Evolutionary conservation across 345 rosid species (phyloP).

Genomic region (Conringia planisiliqua): DNA sequence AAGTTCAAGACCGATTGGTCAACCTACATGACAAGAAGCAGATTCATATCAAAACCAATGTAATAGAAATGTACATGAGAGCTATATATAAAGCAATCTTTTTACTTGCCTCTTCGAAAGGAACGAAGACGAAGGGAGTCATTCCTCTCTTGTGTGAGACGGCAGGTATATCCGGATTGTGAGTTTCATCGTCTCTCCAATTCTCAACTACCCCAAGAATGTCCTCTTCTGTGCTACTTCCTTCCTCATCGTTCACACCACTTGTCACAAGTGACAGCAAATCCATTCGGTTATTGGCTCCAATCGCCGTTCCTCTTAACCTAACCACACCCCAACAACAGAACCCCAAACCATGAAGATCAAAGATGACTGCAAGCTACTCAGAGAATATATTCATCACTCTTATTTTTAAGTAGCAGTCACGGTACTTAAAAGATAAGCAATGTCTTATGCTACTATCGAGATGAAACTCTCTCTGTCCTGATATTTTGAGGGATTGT

Average conservation of each 20-base stretch:
- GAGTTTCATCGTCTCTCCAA: constrained; percentile 83
- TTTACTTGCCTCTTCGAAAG: constrained; percentile 77
- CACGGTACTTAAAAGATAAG: not conserved
- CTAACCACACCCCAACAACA: constrained; percentile 32
- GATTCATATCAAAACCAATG: not conserved
- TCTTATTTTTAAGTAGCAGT: not conserved
- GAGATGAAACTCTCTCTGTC: not conserved
- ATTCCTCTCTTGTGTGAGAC: constrained; percentile 85
- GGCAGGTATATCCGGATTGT: constrained; percentile 79
- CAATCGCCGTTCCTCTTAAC: constrained; percentile 71
- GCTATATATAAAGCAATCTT: not conserved
- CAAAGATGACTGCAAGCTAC: not conserved
- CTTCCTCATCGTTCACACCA: constrained; percentile 60
- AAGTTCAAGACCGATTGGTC: constrained; percentile 80
- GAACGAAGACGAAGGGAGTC: constrained; percentile 83
- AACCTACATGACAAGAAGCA: constrained; percentile 40
- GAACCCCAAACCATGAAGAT: not conserved
- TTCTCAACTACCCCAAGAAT: constrained; percentile 68
- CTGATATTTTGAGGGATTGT: not conserved
- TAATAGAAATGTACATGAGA: not conserved
- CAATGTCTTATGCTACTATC: not conserved
- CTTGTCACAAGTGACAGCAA: constrained; percentile 81
- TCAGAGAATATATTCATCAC: not conserved
- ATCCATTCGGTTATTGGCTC: constrained; percentile 95
- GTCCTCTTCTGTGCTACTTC: constrained; percentile 56